phyloP scores from a whole-genome alignment of 306 rosid species.

The Hylodesmum podocarpum region DNA sequence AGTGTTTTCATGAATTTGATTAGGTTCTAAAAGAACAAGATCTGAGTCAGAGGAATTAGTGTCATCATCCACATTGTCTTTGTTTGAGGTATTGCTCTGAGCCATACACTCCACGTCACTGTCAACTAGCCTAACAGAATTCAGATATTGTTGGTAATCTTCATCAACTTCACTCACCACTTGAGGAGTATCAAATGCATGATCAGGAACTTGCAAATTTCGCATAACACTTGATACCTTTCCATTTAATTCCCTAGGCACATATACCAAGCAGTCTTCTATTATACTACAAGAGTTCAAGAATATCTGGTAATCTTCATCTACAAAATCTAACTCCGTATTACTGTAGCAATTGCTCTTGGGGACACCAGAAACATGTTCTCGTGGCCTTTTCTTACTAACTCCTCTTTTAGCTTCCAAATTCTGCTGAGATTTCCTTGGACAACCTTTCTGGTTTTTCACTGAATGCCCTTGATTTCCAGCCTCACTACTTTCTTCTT shows the following conservation, averaged over 20 bases:
- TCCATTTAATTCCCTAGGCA: not conserved
- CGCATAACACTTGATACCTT: not conserved
- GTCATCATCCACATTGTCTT: slow-evolving; percentile 4
- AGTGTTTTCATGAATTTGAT: slow-evolving; percentile 32
- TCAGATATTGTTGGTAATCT: slow-evolving; percentile 33
- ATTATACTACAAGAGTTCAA: slow-evolving; percentile 4
- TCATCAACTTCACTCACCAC: slow-evolving; percentile 15
- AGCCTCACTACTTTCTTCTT: not conserved
- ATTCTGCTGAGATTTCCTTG: not conserved
- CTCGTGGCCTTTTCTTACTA: not conserved
- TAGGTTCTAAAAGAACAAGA: slow-evolving; percentile 31
- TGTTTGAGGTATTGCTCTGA: slow-evolving; percentile 14
- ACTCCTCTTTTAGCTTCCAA: not conserved
- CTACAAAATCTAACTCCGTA: slow-evolving; percentile 18
- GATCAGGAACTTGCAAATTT: slow-evolving; percentile 8
- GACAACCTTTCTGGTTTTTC: not conserved
- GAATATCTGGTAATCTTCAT: slow-evolving; percentile 34
- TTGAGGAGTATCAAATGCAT: not conserved
- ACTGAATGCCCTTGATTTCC: not conserved
- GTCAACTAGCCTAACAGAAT: slow-evolving; percentile 10
- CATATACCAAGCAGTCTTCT: slow-evolving; percentile 10
- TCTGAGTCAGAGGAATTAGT: slow-evolving; percentile 44
- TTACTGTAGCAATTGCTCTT: not conserved
- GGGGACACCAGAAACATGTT: not conserved
- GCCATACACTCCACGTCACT: not conserved